Conservation (phyloP, 352 stramenopile genomes). For the Globisporangium solare region DNA sequence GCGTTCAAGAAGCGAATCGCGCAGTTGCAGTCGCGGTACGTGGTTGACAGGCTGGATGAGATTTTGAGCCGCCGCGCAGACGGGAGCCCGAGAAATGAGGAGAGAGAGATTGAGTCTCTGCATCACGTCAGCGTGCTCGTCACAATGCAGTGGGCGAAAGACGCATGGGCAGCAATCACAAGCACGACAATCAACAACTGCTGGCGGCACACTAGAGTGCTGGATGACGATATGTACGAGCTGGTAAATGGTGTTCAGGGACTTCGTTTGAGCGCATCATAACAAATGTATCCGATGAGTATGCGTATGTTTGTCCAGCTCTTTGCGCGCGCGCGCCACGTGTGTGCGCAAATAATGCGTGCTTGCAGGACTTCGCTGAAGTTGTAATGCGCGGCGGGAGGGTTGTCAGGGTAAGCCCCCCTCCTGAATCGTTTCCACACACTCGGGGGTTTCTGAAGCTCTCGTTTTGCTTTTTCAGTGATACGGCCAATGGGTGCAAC, state of each 20-base stretch:
- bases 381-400: conserved; percentile 5
- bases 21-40: background rate
- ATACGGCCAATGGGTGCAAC: no score
- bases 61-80: background rate
- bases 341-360: no score
- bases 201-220: background rate
- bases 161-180: background rate
- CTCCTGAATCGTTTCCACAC: conserved; percentile 1
- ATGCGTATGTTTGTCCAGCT: no score
- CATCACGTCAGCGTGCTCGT: background rate
- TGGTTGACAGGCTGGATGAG: background rate
- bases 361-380: no score
- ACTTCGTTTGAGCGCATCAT: background rate
- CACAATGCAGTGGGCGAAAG: conserved; percentile 1
- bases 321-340: no score
- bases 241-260: conserved; percentile 1
- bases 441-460: background rate
- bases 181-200: background rate
- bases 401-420: conserved; percentile 8
- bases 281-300: no score
- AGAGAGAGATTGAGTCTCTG: background rate
- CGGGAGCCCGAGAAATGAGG: background rate
- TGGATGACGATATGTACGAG: conserved; percentile 1
- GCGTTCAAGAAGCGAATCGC: conserved; percentile 1
- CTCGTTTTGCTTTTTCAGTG: background rate